Percentiles rank a stretch among this genome's conserved stretches.
Conservation (phyloP, 1,139 yeast genomes). For the Geotrichum candidum region DNA sequence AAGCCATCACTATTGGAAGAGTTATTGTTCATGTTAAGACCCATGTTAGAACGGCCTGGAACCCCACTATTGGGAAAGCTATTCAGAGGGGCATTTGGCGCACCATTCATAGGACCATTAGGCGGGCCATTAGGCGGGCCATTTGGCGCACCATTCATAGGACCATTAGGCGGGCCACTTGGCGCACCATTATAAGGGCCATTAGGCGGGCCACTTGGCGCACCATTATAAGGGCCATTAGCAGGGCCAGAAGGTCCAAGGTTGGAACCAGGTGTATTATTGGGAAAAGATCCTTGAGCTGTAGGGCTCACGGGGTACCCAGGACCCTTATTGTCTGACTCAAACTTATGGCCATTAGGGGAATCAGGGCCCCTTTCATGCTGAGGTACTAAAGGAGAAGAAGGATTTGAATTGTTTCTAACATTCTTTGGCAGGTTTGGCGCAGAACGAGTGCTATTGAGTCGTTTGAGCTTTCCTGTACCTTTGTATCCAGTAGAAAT, state of each 20-base stretch:
- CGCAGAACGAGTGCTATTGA: neutral
- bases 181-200: neutral
- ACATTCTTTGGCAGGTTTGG: neutral
- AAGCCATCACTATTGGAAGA: neutral
- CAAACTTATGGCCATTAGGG: neutral
- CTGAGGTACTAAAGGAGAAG: slow-evolving; percentile 6
- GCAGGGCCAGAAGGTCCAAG: neutral
- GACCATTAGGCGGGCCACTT: neutral
- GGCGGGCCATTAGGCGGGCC: too few relatives aligned
- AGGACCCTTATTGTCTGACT: neutral
- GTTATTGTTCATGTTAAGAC: neutral
- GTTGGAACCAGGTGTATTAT: neutral
- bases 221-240: neutral
- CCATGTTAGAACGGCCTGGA: neutral
- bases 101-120: neutral
- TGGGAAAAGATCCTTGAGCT: neutral
- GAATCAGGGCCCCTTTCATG: neutral
- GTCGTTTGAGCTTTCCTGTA: neutral
- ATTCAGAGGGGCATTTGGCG: neutral
- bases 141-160: neutral
- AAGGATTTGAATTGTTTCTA: slow-evolving; percentile 1
- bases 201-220: too few relatives aligned
- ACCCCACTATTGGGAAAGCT: neutral
- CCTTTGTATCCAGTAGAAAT: slow-evolving; percentile 74
- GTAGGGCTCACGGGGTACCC: neutral